Evolutionary conservation across 345 rosid genomes (phyloP).

Genomic region (Salix dunnii): DNA sequence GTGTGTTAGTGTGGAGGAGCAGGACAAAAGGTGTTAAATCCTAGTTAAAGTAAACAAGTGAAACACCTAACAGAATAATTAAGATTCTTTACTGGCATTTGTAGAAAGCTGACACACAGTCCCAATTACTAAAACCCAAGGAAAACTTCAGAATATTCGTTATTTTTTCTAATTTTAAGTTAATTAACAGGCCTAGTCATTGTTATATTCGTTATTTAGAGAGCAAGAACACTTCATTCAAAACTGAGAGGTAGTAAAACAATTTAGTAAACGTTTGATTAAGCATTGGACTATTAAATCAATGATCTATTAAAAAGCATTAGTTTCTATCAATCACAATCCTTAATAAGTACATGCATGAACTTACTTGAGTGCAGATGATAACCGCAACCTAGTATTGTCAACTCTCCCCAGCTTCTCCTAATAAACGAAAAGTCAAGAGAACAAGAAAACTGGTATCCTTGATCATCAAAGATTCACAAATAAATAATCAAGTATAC

Average conservation of each 20-base stretch:
- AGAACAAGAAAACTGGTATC: neutral
- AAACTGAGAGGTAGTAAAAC: neutral
- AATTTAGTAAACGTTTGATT: no score
- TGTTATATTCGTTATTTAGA: neutral
- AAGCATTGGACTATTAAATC: neutral
- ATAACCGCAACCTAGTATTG: constrained; percentile 8
- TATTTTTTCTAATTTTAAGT: neutral
- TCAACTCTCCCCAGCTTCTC: constrained; percentile 13
- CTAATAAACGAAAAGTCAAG: constrained; percentile 6
- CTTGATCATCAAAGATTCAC: neutral
- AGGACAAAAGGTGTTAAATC: neutral
- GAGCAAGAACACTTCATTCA: neutral
- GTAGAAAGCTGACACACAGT: neutral
- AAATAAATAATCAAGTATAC: neutral
- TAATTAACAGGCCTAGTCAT: neutral
- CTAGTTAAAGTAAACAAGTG: neutral
- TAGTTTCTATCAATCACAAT: neutral
- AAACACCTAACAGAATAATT: neutral
- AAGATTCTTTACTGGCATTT: neutral
- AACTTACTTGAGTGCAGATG: constrained; percentile 15
- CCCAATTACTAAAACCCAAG: neutral
- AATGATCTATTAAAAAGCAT: neutral
- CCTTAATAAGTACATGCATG: neutral
- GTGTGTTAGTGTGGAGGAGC: neutral
- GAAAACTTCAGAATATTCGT: neutral